Conservation (phyloP, 768 basidiomycete genomes). For the Fomitopsis serialis region DNA sequence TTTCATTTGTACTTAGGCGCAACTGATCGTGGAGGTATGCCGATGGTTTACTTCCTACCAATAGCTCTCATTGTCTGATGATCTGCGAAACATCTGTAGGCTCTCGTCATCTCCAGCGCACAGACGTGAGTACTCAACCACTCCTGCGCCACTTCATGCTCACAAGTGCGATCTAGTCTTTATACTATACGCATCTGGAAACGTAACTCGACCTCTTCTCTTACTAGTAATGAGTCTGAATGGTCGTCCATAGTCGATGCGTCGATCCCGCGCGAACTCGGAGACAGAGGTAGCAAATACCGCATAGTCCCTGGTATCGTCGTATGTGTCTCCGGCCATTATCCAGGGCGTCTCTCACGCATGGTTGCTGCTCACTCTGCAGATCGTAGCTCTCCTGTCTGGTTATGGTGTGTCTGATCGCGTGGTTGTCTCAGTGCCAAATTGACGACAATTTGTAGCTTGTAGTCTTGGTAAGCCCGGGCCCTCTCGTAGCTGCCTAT, state of each 20-base stretch:
- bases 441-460: background rate
- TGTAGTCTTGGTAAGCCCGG: background rate
- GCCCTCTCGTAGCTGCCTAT: background rate
- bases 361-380: background rate
- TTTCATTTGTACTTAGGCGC: background rate
- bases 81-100: background rate
- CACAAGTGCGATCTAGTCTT: background rate
- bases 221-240: background rate
- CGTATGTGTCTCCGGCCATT: background rate
- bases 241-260: background rate
- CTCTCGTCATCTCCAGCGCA: slow-evolving; percentile 9
- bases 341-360: background rate
- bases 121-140: slow-evolving; percentile 7
- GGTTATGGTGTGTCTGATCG: background rate
- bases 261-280: background rate
- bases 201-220: slow-evolving; percentile 1
- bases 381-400: background rate
- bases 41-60: too few species aligned
- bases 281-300: too few species aligned
- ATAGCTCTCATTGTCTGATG: background rate
- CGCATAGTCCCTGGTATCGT: background rate
- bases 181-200: slow-evolving; percentile 13
- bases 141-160: background rate
- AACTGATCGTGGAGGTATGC: slow-evolving; percentile 10
- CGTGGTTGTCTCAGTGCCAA: background rate